Conservation (phyloP, 2,329 filamentous ascomycete genomes). For the Fulvia fulva region DNA sequence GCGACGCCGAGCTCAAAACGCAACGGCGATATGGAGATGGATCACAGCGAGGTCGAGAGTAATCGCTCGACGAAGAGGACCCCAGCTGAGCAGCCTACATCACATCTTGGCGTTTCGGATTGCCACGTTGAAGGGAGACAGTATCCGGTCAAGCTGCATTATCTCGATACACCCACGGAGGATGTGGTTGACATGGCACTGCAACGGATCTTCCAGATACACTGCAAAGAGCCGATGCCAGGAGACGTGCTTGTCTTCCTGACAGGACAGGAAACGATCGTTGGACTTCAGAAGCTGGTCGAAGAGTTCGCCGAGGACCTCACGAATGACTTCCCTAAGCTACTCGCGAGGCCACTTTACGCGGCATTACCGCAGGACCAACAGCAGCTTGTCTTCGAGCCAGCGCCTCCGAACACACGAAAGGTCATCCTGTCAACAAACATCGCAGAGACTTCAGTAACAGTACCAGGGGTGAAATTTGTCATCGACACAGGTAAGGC, state of each 20-base stretch:
- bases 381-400: slow-evolving; percentile 81
- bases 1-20: neutral
- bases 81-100: neutral
- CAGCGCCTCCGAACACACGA: slow-evolving; percentile 67
- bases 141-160: slow-evolving; percentile 74
- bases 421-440: slow-evolving; percentile 94
- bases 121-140: slow-evolving; percentile 81
- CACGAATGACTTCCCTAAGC: slow-evolving; percentile 43
- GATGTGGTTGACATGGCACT: slow-evolving; percentile 80
- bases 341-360: slow-evolving; percentile 74
- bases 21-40: slow-evolving; percentile 5
- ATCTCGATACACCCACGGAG: slow-evolving; percentile 68
- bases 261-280: slow-evolving; percentile 89
- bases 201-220: slow-evolving; percentile 79
- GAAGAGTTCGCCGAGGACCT: slow-evolving; percentile 74
- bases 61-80: neutral
- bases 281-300: slow-evolving; percentile 72
- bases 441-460: slow-evolving; percentile 97
- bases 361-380: slow-evolving; percentile 82
- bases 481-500: slow-evolving; percentile 92
- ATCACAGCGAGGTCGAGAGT: neutral
- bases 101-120: slow-evolving; percentile 1
- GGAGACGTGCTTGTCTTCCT: slow-evolving; percentile 92
- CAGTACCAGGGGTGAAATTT: slow-evolving; percentile 84
- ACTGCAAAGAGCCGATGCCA: slow-evolving; percentile 82